phyloP scores from a whole-genome alignment of 2,329 filamentous ascomycete species.

The Xylariaceae sp. region DNA sequence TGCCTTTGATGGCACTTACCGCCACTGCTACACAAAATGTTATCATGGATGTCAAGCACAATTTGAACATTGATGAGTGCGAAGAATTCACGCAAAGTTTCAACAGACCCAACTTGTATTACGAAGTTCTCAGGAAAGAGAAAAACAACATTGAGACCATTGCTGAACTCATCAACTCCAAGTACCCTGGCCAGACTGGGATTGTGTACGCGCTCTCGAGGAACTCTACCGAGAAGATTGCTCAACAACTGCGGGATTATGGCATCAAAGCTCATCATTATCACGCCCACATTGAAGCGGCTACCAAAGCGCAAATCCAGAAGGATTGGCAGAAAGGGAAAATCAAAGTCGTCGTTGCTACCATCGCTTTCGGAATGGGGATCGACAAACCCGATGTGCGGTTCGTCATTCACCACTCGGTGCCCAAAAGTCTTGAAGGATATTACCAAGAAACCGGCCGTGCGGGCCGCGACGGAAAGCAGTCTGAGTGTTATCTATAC shows the following conservation, averaged over 20 bases:
- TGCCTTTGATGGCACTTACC: conserved; percentile 91
- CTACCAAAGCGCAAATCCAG: conserved; percentile 69
- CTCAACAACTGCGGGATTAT: conserved; percentile 59
- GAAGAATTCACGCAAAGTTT: conserved; percentile 87
- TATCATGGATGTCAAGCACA: conserved; percentile 85
- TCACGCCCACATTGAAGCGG: conserved; percentile 71
- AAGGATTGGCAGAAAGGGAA: conserved; percentile 75
- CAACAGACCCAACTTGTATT: conserved; percentile 91
- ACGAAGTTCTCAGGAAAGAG: conserved; percentile 74
- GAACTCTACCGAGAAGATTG: conserved; percentile 76
- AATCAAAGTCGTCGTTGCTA: conserved; percentile 89
- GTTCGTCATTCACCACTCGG: conserved; percentile 88
- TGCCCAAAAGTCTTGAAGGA: conserved; percentile 93
- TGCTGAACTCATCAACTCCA: conserved; percentile 63
- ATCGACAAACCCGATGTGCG: conserved; percentile 97
- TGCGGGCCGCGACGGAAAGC: conserved; percentile 84
- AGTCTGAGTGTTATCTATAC: conserved; percentile 85
- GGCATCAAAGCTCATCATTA: conserved; percentile 77
- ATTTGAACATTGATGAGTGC: conserved; percentile 77
- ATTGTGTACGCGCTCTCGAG: conserved; percentile 92
- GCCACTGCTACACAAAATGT: conserved; percentile 94
- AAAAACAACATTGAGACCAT: conserved; percentile 53
- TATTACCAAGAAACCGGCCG: conserved; percentile 98
- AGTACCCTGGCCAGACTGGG: conserved; percentile 70
- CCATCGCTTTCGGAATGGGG: conserved; percentile 99